These are phyloP conservation scores for Beauveria rudraprayagi DNA, from an alignment of 2,329 filamentous ascomycete genomes.

Conservation along the genomic window DNA sequence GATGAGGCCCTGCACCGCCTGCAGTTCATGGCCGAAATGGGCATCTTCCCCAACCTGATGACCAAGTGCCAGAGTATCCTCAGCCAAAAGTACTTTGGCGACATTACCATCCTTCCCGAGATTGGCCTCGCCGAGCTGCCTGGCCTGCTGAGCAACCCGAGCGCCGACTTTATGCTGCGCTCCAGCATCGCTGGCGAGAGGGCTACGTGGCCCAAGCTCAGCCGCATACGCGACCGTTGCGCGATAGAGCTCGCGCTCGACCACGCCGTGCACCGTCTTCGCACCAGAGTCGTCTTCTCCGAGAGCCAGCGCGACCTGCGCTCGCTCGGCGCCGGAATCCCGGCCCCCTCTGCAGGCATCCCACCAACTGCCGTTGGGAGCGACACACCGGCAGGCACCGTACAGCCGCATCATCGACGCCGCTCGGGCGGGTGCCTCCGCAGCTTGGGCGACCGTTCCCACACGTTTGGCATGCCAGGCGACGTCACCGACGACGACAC, in stretches of 20 bases:
- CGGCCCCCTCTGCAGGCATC: conserved; percentile 15
- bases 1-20: conserved; percentile 75
- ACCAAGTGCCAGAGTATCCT: conserved; percentile 75
- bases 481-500: conserved; percentile 37
- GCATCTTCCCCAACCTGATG: conserved; percentile 69
- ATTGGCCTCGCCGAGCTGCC: conserved; percentile 68
- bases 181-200: conserved; percentile 71
- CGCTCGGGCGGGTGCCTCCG: conserved; percentile 44
- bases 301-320: conserved; percentile 55
- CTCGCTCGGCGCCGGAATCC: conserved; percentile 28
- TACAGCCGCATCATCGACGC: conserved; percentile 34
- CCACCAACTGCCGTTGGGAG: conserved; percentile 14
- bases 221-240: conserved; percentile 76
- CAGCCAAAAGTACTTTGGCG: conserved; percentile 85
- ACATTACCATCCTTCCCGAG: conserved; percentile 87
- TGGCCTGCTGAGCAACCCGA: conserved; percentile 74
- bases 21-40: conserved; percentile 71
- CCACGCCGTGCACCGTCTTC: conserved; percentile 59
- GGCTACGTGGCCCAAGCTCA: conserved; percentile 87
- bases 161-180: conserved; percentile 74
- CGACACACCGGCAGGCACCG: conserved; percentile 17
- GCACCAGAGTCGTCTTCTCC: conserved; percentile 61
- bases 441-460: conserved; percentile 27
- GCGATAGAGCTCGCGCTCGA: conserved; percentile 83
- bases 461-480: conserved; percentile 23